Evolutionary conservation across 371 early-diverging fungal genomes (phyloP).

Genomic region (Mucor irregularis): DNA sequence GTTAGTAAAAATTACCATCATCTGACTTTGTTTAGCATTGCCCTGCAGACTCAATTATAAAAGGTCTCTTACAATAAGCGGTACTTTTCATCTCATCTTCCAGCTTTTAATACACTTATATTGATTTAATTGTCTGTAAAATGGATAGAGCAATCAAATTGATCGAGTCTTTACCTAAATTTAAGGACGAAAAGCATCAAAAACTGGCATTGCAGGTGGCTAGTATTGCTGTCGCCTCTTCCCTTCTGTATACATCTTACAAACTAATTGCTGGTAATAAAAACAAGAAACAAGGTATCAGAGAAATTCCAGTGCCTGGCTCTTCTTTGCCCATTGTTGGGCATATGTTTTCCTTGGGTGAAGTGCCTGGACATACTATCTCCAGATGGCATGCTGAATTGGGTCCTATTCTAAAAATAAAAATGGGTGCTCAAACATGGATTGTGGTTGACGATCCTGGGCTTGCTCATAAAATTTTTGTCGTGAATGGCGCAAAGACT

Average conservation of each 20-base stretch:
- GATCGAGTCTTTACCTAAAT: too few species aligned
- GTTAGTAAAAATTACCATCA: too few species aligned
- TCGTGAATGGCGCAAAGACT: constrained; percentile 8
- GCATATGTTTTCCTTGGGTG: constrained; percentile 18
- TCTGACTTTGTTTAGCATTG: too few species aligned
- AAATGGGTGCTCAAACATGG: constrained; percentile 17
- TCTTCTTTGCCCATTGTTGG: constrained; percentile 11
- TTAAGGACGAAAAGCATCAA: too few species aligned
- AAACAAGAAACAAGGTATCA: not conserved
- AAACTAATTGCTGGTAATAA: not conserved
- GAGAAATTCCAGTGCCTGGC: constrained; percentile 9
- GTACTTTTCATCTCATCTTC: too few species aligned
- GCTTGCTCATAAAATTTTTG: constrained; percentile 22
- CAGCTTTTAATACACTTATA: too few species aligned
- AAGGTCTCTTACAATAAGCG: too few species aligned
- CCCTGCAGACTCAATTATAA: too few species aligned
- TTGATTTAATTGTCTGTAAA: too few species aligned
- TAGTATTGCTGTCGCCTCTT: not conserved
- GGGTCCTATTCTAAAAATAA: constrained; percentile 17
- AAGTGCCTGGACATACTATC: constrained; percentile 3
- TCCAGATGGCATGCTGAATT: constrained; percentile 16
- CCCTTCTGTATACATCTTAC: not conserved
- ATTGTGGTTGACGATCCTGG: constrained; percentile 13
- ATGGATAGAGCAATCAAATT: too few species aligned
- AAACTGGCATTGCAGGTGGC: too few species aligned